phyloP scores from a whole-genome alignment of 2,329 filamentous ascomycete genomes.

The Trichoderma sp. region DNA sequence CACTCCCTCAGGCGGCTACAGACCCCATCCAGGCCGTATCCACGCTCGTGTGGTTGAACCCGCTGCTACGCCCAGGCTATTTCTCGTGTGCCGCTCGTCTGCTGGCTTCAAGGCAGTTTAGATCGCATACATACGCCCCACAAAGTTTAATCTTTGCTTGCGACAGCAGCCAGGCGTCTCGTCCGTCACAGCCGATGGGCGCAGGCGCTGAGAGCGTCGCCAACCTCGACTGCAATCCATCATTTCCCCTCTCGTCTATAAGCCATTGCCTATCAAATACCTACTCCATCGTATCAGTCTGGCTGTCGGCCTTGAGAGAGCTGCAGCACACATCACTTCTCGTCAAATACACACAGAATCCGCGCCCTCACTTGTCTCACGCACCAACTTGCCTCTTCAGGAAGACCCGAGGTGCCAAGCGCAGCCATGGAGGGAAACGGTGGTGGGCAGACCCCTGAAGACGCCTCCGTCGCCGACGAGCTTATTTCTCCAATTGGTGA shows the following conservation, averaged over 20 bases:
- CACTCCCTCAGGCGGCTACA: neutral
- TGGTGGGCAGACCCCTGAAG: conserved; percentile 51
- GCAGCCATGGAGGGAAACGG: conserved; percentile 41
- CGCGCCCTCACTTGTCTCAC: conserved; percentile 9
- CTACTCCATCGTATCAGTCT: neutral
- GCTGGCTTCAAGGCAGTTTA: conserved; percentile 1
- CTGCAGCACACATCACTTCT: neutral
- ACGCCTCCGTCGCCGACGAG: conserved; percentile 45
- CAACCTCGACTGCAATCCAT: neutral
- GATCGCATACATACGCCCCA: conserved; percentile 4
- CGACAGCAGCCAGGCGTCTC: neutral
- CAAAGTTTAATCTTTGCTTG: neutral
- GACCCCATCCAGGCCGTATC: neutral
- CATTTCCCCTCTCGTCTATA: neutral
- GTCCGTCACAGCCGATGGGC: neutral
- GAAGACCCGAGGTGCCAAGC: conserved; percentile 13
- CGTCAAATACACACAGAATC: neutral
- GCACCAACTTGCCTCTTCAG: conserved; percentile 23
- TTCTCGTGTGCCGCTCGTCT: neutral
- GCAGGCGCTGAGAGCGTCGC: neutral
- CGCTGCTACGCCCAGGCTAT: neutral
- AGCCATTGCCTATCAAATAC: too few species aligned
- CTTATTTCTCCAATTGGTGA: conserved; percentile 60
- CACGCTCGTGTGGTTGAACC: neutral
- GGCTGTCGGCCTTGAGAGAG: neutral